Conservation (phyloP, 1,139 yeast species). For the Candida labiduridarum region DNA sequence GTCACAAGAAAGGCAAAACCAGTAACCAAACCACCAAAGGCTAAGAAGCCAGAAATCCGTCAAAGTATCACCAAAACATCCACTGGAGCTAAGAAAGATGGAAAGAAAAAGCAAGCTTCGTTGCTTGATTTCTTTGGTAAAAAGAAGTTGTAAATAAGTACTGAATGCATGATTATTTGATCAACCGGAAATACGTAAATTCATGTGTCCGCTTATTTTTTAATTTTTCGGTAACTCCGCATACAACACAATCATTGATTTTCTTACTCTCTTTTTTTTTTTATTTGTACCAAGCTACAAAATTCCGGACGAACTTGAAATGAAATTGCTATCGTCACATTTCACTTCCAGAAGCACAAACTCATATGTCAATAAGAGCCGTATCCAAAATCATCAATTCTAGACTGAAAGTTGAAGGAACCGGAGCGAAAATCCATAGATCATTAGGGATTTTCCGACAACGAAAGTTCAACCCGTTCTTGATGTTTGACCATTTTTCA, state of each 20-base stretch:
- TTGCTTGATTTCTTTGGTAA: conserved; percentile 44
- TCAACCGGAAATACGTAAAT: background rate
- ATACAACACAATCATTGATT: no score
- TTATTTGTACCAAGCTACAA: no score
- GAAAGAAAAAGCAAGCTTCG: conserved; percentile 37
- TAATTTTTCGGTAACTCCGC: no score
- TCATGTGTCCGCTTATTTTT: background rate
- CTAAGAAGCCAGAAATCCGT: conserved; percentile 8
- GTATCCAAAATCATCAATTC: conserved; percentile 65
- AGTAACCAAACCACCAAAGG: conserved; percentile 17
- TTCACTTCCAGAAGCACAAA: no score
- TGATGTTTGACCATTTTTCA: conserved; percentile 71
- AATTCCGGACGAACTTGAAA: no score
- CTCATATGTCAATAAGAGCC: conserved; percentile 40
- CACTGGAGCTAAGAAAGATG: conserved; percentile 18
- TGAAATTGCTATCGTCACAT: no score
- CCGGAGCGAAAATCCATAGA: conserved; percentile 81
- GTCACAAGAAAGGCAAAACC: conserved; percentile 30
- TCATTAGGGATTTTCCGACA: conserved; percentile 66
- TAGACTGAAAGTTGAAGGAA: conserved; percentile 81
- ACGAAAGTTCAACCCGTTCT: conserved; percentile 79
- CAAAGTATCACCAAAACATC: conserved; percentile 7
- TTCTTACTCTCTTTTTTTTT: no score
- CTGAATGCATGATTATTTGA: background rate
- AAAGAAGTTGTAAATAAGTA: conserved; percentile 12